Conservation (phyloP, 257 asterid genomes). For the Leonotis leonurus region DNA sequence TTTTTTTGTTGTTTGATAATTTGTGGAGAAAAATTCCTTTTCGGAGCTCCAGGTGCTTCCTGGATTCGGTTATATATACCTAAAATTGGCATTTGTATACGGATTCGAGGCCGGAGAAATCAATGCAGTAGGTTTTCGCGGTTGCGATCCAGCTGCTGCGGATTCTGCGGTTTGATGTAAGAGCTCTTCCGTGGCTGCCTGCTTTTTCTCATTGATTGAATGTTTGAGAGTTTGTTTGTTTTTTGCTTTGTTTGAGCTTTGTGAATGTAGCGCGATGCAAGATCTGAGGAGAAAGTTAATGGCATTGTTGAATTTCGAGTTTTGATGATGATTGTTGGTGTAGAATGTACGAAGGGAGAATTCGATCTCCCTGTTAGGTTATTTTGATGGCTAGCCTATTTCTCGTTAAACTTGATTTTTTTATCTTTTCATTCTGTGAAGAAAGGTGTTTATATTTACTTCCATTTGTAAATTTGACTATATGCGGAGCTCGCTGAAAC, state of each 20-base stretch:
- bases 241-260: neutral
- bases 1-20: too few relatives aligned
- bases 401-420: conserved; percentile 3
- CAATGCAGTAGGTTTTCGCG: conserved; percentile 22
- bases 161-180: conserved; percentile 25
- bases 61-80: conserved; percentile 12
- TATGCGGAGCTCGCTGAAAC: neutral
- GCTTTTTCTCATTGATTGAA: neutral
- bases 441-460: neutral
- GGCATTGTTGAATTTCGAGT: conserved; percentile 17
- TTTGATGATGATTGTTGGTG: neutral
- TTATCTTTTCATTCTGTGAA: neutral
- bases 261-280: conserved; percentile 17
- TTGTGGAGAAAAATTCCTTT: conserved; percentile 7
- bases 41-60: neutral
- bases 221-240: neutral
- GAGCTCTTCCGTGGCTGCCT: neutral
- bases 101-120: conserved; percentile 14
- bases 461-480: neutral
- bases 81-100: neutral
- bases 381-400: neutral
- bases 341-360: neutral
- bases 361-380: conserved; percentile 1
- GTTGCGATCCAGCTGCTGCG: conserved; percentile 28
- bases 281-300: conserved; percentile 22